A percentile compares a stretch with the other conserved stretches of the same genome.
Evolutionary conservation across 2,329 filamentous ascomycete species (phyloP).

Genomic region (Fusarium coffeatum): DNA sequence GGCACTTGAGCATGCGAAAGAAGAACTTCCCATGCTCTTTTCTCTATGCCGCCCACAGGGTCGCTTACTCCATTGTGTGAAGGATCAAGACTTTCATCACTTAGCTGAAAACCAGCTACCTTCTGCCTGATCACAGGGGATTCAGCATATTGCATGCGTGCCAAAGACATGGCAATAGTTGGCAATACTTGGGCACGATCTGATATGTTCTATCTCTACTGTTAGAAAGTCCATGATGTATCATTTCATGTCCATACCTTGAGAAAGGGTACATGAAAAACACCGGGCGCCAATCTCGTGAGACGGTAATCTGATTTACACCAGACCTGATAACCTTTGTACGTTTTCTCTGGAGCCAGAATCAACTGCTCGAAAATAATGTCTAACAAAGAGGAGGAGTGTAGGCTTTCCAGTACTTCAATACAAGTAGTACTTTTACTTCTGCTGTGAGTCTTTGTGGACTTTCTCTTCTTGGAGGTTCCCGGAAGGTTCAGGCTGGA

Average conservation of each 20-base stretch:
- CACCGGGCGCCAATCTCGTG: slow-evolving; percentile 48
- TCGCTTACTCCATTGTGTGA: background rate
- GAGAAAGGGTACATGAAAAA: slow-evolving; percentile 53
- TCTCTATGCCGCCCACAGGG: slow-evolving; percentile 30
- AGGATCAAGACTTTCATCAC: background rate
- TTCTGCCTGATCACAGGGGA: slow-evolving; percentile 51
- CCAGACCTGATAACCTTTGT: slow-evolving; percentile 37
- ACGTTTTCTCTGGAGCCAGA: slow-evolving; percentile 40
- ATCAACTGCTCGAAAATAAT: slow-evolving; percentile 45
- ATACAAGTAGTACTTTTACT: background rate
- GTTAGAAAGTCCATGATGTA: slow-evolving; percentile 13
- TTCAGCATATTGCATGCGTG: slow-evolving; percentile 51
- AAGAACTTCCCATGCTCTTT: slow-evolving; percentile 43
- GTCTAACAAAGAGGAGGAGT: slow-evolving; percentile 26
- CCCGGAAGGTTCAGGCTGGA: slow-evolving; percentile 35
- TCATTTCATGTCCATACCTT: slow-evolving; percentile 41
- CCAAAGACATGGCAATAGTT: slow-evolving; percentile 48
- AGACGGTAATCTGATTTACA: slow-evolving; percentile 42
- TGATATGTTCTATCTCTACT: slow-evolving; percentile 39
- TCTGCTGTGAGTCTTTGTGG: background rate
- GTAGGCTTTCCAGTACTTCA: slow-evolving; percentile 17
- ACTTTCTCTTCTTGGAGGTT: background rate
- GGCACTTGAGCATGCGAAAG: slow-evolving; percentile 32
- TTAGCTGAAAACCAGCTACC: slow-evolving; percentile 21
- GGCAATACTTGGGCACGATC: slow-evolving; percentile 45